phyloP scores from a whole-genome alignment of 1,139 yeast genomes.

The Geotrichum siamense region DNA sequence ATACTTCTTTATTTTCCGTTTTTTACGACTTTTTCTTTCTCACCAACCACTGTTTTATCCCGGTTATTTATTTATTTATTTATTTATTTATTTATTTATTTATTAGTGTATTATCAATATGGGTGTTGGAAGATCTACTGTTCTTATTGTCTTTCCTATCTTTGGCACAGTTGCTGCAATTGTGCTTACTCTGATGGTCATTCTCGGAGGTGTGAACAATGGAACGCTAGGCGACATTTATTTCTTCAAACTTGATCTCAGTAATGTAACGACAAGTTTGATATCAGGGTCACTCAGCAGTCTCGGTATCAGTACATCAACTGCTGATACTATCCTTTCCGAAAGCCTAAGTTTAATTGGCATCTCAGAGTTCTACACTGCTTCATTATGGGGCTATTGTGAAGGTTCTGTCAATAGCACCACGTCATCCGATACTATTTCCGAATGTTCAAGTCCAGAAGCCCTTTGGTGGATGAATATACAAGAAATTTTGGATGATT shows the following conservation, averaged over 20 bases:
- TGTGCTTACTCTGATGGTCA: conserved; percentile 37
- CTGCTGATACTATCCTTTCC: conserved; percentile 17
- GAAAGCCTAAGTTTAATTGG: conserved; percentile 38
- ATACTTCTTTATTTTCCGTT: no score
- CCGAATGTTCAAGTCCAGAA: conserved; percentile 35
- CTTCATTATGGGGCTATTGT: conserved; percentile 73
- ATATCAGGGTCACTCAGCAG: conserved; percentile 22
- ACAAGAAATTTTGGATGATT: conserved; percentile 40
- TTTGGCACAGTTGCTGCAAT: conserved; percentile 37
- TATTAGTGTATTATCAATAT: no score
- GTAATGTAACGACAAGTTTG: conserved; percentile 24
- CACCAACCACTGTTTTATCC: no score
- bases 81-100: no score
- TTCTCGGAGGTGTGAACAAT: conserved; percentile 38
- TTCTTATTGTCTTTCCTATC: conserved; percentile 37
- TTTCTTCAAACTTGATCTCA: conserved; percentile 39
- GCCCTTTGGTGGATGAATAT: conserved; percentile 62
- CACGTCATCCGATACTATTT: conserved; percentile 32
- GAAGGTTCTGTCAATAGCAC: conserved; percentile 39
- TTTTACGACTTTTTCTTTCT: no score
- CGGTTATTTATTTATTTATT: no score
- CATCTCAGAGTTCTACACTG: conserved; percentile 52
- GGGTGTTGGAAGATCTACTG: conserved; percentile 30
- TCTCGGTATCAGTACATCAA: conserved; percentile 12
- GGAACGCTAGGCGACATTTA: conserved; percentile 38